Percentiles rank a stretch among this genome's conserved stretches.
Conservation (phyloP, 1,284 basidiomycete genomes). For the Irpex rosettiformis region DNA sequence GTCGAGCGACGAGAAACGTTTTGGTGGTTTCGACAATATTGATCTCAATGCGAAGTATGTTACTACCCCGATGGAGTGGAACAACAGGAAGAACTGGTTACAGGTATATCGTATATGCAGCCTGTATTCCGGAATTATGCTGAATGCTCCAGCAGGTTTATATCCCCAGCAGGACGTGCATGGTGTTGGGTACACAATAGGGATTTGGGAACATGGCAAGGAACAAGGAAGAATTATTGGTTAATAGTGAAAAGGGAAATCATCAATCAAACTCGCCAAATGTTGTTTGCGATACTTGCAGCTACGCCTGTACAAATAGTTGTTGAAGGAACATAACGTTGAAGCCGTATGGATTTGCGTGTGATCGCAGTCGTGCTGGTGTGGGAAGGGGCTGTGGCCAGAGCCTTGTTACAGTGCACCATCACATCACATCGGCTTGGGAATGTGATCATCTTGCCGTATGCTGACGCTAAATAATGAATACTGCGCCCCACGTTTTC, state of each 20-base stretch:
- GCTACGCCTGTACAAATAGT: no score
- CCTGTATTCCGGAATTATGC: background rate
- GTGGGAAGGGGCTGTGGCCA: no score
- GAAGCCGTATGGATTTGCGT: slow-evolving; percentile 1
- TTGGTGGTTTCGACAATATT: slow-evolving; percentile 89
- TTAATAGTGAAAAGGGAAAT: background rate
- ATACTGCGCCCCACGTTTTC: background rate
- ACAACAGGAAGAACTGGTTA: slow-evolving; percentile 83
- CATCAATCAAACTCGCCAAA: background rate
- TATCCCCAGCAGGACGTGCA: slow-evolving; percentile 69
- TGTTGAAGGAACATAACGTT: background rate
- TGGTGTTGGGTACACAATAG: slow-evolving; percentile 59
- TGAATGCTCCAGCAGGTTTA: slow-evolving; percentile 57
- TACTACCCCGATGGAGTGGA: slow-evolving; percentile 91
- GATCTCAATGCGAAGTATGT: slow-evolving; percentile 63
- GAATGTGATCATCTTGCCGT: no score
- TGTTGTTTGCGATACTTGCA: no score
- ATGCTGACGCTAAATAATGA: no score
- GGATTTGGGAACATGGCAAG: slow-evolving; percentile 21
- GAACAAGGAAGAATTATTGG: background rate
- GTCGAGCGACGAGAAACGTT: slow-evolving; percentile 82
- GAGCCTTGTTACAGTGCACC: no score
- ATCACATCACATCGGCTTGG: no score
- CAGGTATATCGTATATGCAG: slow-evolving; percentile 50
- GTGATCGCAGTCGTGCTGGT: no score